These are phyloP conservation scores for Triglochin maritima DNA, from an alignment of 106 monocot genomes.

Conservation along the genomic window DNA sequence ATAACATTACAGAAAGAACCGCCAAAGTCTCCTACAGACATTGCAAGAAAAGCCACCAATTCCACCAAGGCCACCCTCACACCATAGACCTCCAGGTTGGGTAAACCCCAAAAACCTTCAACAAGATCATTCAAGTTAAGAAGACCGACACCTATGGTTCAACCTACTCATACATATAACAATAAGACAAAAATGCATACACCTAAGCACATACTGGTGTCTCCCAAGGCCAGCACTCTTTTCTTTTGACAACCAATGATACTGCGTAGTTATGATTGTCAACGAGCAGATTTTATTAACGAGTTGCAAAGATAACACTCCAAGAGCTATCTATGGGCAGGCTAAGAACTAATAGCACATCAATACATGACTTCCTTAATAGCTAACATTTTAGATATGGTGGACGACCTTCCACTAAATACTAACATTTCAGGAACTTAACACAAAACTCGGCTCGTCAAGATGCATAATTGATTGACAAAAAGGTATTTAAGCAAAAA, in stretches of 20 bases:
- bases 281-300: too few species aligned
- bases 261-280: not conserved
- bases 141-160: constrained; percentile 37
- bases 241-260: not conserved
- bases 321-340: not conserved
- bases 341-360: not conserved
- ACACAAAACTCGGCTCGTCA: not conserved
- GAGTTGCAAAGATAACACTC: not conserved
- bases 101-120: constrained; percentile 91
- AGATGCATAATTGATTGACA: constrained; percentile 1
- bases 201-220: not conserved
- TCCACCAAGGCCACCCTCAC: constrained; percentile 96
- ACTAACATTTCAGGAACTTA: not conserved
- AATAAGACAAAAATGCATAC: constrained; percentile 2
- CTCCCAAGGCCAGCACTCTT: not conserved
- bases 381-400: not conserved
- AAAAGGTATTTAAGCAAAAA: not conserved
- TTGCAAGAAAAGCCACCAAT: constrained; percentile 75
- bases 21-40: constrained; percentile 70
- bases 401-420: not conserved
- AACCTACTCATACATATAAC: constrained; percentile 36
- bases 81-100: constrained; percentile 87
- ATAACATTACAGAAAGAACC: constrained; percentile 89
- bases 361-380: not conserved
- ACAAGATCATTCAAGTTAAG: constrained; percentile 95